A percentile compares a stretch with the other conserved stretches of the same genome.
Evolutionary conservation across 495 filamentous ascomycete genomes (phyloP).

Genomic region (Neurospora discreta): DNA sequence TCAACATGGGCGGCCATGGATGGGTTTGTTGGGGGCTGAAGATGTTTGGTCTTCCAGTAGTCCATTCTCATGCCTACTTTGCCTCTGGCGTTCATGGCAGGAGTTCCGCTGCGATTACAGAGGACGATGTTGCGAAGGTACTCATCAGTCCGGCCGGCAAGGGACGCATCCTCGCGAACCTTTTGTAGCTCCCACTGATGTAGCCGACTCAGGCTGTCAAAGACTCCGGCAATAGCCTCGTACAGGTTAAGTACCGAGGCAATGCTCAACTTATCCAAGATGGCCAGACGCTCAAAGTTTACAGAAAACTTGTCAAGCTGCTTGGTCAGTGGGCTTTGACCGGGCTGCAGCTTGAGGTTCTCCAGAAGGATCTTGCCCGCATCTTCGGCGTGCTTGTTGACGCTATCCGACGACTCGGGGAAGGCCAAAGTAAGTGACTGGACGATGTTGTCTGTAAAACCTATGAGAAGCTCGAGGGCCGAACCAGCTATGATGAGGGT

Average conservation of each 20-base stretch:
- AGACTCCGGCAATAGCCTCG: constrained; percentile 76
- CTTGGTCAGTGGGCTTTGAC: constrained; percentile 44
- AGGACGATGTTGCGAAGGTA: constrained; percentile 43
- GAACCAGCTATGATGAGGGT: constrained; percentile 63
- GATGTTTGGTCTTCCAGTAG: constrained; percentile 68
- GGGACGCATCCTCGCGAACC: constrained; percentile 38
- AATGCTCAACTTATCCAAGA: constrained; percentile 67
- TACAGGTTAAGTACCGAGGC: constrained; percentile 70
- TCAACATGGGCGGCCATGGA: constrained; percentile 13
- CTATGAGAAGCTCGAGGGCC: constrained; percentile 44
- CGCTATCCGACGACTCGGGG: constrained; percentile 34
- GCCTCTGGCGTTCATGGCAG: constrained; percentile 61
- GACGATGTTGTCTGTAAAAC: constrained; percentile 39
- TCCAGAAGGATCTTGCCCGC: constrained; percentile 43
- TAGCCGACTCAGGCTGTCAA: constrained; percentile 50
- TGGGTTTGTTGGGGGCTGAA: constrained; percentile 28
- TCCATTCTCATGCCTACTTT: constrained; percentile 69
- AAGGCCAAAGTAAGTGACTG: constrained; percentile 34
- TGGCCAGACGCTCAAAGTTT: constrained; percentile 70
- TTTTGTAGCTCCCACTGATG: constrained; percentile 58
- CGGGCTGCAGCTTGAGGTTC: constrained; percentile 35
- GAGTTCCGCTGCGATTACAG: constrained; percentile 61
- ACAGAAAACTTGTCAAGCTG: constrained; percentile 59
- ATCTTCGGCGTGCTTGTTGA: constrained; percentile 36
- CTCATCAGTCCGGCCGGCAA: constrained; percentile 38